Evolutionary conservation across 2,329 filamentous ascomycete genomes (phyloP), one percentile per base, ranked within the genome.

Genomic region (Clarireedia homoeocarpa): DNA sequence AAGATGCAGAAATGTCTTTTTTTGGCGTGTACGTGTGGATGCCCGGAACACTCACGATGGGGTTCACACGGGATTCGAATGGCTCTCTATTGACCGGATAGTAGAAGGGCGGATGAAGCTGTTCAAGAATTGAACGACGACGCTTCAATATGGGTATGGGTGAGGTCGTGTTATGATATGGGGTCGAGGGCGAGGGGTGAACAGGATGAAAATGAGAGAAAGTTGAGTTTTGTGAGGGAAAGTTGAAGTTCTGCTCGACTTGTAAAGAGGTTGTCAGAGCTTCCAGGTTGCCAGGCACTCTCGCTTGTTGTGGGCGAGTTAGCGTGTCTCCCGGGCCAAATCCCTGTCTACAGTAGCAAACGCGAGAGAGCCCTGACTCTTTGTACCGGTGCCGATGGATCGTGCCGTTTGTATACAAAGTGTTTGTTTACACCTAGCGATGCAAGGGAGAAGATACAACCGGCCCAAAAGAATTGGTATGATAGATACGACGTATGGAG

Each of bases 1-100:
- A 17, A 48, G 30, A 52, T 46, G 53, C 51, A 56, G 40, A 52
- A 26, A 42, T 55, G 46, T 34, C 53, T 51, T 44, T 55, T 55
- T 49, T 53, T 49, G 38, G 20, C 12, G 24, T 34, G 10, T 34
- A 34, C 30, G 30, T 34, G 17, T n/a, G 23, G 20, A 27, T 55
- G 45, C 17, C 39, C 24, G 48, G 34, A 36, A 42, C 48, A 49
- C n/a, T 4, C 15, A 49, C 36, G 52, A 54, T 34, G 30, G 30
- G 30, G 30, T 34, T 34, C 30, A 42, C 5, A n/a, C 15, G 39
- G 17, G 9, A 17, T 26, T 45, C 20, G 42, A 45, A 24, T 24
- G 30, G 4, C 10, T 34, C 30, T 34, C 17, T 42, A 14, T 20
- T 42, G 17, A 14, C 9, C 17, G 39, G 6, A 42, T 42, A 42